phyloP scores from a whole-genome alignment of 1,139 yeast genomes.

The Yamadazyma aaseri region DNA sequence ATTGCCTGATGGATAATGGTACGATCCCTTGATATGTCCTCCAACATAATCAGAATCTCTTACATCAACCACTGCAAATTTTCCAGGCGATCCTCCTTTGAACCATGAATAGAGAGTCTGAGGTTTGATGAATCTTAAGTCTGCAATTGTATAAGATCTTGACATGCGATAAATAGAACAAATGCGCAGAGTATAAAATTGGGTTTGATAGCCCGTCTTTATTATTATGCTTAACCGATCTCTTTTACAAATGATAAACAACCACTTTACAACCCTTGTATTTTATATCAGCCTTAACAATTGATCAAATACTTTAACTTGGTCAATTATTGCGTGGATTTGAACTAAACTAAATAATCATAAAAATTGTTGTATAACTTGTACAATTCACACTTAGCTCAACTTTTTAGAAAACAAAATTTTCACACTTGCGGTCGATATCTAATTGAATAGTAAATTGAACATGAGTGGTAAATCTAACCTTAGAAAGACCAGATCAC shows the following conservation, averaged over 20 bases:
- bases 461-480: slow-evolving; percentile 6
- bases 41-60: slow-evolving; percentile 71
- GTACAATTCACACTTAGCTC: background rate
- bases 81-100: slow-evolving; percentile 35
- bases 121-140: slow-evolving; percentile 46
- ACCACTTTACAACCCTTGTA: too few relatives aligned
- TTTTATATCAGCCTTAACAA: too few relatives aligned
- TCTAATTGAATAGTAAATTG: background rate
- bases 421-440: slow-evolving; percentile 2
- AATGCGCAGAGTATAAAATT: too few relatives aligned
- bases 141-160: slow-evolving; percentile 22
- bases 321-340: too few relatives aligned
- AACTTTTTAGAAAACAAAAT: background rate
- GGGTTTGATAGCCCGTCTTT: too few relatives aligned
- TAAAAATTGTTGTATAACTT: too few relatives aligned
- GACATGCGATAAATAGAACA: slow-evolving; percentile 1
- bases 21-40: slow-evolving; percentile 68
- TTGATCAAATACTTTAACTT: too few relatives aligned
- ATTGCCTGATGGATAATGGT: slow-evolving; percentile 59
- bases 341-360: too few relatives aligned
- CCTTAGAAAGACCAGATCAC: slow-evolving; percentile 8
- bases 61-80: slow-evolving; percentile 78
- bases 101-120: slow-evolving; percentile 47
- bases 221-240: too few relatives aligned
- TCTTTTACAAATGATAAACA: too few relatives aligned